These are phyloP conservation scores for Podaxis sp. DNA, from an alignment of 768 basidiomycete genomes.

Conservation along the genomic window DNA sequence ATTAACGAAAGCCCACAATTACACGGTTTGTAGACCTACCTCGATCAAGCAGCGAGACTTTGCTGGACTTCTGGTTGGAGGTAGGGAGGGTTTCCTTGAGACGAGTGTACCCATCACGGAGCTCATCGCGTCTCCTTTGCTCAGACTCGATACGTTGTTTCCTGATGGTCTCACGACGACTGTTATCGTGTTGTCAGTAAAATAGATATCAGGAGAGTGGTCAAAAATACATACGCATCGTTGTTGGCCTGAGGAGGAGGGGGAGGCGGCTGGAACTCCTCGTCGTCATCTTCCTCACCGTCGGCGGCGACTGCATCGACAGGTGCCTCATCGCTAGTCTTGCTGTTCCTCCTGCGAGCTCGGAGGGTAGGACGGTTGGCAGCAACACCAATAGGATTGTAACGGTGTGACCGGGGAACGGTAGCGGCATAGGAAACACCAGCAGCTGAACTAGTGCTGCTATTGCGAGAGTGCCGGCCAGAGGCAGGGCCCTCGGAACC, in stretches of 20 bases:
- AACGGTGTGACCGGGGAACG: conserved; percentile 75
- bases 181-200: conserved; percentile 21
- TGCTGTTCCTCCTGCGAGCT: conserved; percentile 44
- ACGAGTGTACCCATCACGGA: conserved; percentile 87
- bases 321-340: conserved; percentile 57
- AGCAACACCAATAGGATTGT: conserved; percentile 68
- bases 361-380: conserved; percentile 55
- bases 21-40: conserved; percentile 40
- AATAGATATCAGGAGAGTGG: background rate
- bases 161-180: conserved; percentile 87
- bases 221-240: conserved; percentile 39
- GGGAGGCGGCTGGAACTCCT: conserved; percentile 64
- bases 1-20: conserved; percentile 9
- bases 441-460: conserved; percentile 54
- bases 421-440: conserved; percentile 53
- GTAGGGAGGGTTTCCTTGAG: conserved; percentile 89
- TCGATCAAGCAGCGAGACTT: conserved; percentile 86
- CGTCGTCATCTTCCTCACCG: conserved; percentile 60
- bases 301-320: conserved; percentile 20
- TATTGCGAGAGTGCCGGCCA: conserved; percentile 68
- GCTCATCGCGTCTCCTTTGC: conserved; percentile 89
- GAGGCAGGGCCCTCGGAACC: conserved; percentile 72
- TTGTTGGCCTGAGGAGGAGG: conserved; percentile 48
- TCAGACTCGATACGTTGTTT: conserved; percentile 93
- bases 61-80: conserved; percentile 91